Evolutionary conservation across 2,329 filamentous ascomycete genomes (phyloP).

Genomic region (Sarocladium strictum): DNA sequence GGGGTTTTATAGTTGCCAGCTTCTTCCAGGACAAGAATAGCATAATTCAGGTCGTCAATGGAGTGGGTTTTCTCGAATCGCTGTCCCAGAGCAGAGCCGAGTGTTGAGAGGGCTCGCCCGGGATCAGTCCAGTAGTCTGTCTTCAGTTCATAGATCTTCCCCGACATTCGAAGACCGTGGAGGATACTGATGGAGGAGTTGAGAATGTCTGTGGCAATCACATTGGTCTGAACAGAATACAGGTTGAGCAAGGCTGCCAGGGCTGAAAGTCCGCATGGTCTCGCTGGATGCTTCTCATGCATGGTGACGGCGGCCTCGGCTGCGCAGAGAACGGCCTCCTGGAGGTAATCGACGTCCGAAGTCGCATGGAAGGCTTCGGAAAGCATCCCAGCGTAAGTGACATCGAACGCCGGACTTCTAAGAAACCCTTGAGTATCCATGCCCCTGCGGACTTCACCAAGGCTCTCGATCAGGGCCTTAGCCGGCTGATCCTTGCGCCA

Average conservation of each 20-base stretch:
- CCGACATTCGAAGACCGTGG: neutral
- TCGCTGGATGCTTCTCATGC: neutral
- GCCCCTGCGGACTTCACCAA: neutral
- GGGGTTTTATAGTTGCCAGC: neutral
- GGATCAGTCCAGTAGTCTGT: neutral
- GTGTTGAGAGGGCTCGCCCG: neutral
- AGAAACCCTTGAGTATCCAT: neutral
- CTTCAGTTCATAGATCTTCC: neutral
- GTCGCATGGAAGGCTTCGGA: neutral
- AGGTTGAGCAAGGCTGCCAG: neutral
- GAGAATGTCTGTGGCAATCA: neutral
- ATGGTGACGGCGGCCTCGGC: neutral
- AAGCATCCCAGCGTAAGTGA: neutral
- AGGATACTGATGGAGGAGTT: neutral
- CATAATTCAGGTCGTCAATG: neutral
- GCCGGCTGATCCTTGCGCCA: neutral
- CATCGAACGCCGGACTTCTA: neutral
- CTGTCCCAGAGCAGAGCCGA: neutral
- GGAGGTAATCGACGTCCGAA: neutral
- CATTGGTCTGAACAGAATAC: neutral
- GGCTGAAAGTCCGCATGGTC: neutral
- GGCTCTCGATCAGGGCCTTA: neutral
- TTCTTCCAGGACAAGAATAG: neutral
- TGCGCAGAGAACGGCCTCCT: neutral
- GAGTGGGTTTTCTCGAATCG: neutral